Evolutionary conservation across 1,284 basidiomycete species (phyloP), one percentile per base, ranked within the genome.

Genomic region (Pyrrhoderma noxium): DNA sequence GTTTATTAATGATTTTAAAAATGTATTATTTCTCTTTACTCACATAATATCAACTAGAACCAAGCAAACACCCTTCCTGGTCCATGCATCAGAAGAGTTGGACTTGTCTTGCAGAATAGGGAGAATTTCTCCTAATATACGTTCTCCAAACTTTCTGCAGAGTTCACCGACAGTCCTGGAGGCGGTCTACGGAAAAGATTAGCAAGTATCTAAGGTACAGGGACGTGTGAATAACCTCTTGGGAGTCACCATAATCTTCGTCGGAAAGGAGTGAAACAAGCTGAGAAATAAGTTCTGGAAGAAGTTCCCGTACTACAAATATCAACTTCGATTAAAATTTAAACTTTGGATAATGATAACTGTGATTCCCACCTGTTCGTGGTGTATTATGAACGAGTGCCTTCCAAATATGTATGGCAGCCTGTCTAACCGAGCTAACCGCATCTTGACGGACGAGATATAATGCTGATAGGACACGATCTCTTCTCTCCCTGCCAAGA

Each of bases 351-450:
- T n/a, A n/a, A n/a, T n/a, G n/a, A n/a, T n/a, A n/a, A n/a, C n/a
- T 16, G 22, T 21, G 5, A 25, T n/a, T 1, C 49, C 69, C 62
- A 88, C 88, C 83, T 60, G 89, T 90, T 53, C 84, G 74, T 8
- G 87, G 89, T 0, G 88, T 91, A 57, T 91, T 99, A 67, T 92
- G 82, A 22, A 99, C 94, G 57, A 99, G 75, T 1, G 91, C 94
- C 70, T 99, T 99, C 96, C 96, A 99, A 58, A 98, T 97, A 58
- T 95, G 93, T 51, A 95, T 82, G 0, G 95, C 92, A 2, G 92
- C 83, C 67, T 93, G 89, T 43, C 96, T 83, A 36, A 99, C 94
- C 41, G 85, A 79, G 45, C 82, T 84, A 60, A 97, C 90, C 22
- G 91, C 79, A 67, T 99, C 96, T 69, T 99, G 96, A 52, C 94